phyloP scores from a whole-genome alignment of 306 rosid species.

The Glycine soja region DNA sequence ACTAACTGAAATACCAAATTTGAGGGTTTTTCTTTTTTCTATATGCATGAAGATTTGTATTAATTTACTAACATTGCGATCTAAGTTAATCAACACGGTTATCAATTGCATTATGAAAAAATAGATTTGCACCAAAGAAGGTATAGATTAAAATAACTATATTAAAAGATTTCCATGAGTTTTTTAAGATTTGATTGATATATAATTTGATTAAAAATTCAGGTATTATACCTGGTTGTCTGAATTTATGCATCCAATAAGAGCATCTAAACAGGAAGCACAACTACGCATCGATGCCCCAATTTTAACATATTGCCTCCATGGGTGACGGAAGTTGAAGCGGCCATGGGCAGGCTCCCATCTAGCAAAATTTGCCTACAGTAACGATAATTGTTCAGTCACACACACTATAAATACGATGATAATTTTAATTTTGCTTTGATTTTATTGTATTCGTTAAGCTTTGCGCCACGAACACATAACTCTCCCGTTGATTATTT shows the following conservation, averaged over 20 bases:
- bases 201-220: background rate
- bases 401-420: background rate
- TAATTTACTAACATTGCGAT: too few relatives aligned
- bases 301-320: conserved; percentile 79
- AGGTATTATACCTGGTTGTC: conserved; percentile 60
- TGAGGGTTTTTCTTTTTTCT: too few relatives aligned
- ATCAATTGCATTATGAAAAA: too few relatives aligned
- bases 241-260: conserved; percentile 67
- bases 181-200: too few relatives aligned
- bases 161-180: too few relatives aligned
- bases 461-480: background rate
- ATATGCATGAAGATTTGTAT: too few relatives aligned
- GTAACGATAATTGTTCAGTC: background rate
- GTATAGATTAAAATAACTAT: too few relatives aligned
- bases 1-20: too few relatives aligned
- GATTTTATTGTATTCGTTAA: background rate
- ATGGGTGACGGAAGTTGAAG: conserved; percentile 87
- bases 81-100: too few relatives aligned
- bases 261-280: conserved; percentile 84
- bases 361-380: conserved; percentile 83
- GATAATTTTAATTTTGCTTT: background rate
- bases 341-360: conserved; percentile 94
- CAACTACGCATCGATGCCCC: conserved; percentile 78
- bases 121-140: too few relatives aligned
- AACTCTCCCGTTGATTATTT: background rate